Base-by-base conservation (phyloP, 495 filamentous ascomycete species). In the Penicillium lagena region DNA sequence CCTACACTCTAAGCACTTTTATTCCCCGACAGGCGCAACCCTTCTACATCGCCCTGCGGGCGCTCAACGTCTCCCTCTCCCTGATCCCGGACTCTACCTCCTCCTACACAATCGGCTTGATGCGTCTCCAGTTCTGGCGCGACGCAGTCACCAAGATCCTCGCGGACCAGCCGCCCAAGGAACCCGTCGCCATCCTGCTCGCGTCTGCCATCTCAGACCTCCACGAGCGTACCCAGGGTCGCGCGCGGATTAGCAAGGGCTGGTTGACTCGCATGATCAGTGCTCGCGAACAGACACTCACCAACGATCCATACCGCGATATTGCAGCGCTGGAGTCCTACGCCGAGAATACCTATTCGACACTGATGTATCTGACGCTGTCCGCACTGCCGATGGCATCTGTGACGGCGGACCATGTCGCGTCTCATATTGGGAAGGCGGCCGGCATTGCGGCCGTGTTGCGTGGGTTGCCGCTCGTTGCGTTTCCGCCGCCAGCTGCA, bases 61-160 rank as follows among this genome's bases (percentile, higher is more conserved):
- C 93, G 30, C 79, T 98, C 66, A 98, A 98, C 59, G 76, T 95
- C 57, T 90, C 95, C 51, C 76, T 95, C 33, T 89, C 90, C 33
- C 76, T 83, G 32, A 83, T 97, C 49, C 86, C 91, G 41, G 91
- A 96, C 71, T 79, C 83, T 7, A 89, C 90, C 12, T 89, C 85
- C 43, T 90, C 80, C 31, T 77, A 82, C 15, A 83, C 85, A 12
- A 82, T 96, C 39, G 93, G 87, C 11, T 73, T 80, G 12, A 80
- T 96, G 74, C 89, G 93, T 35, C 83, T 94, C 52, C 87, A 95
- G 64, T 97, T 96, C 74, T 96, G 94, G 89, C 79, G 85, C 28
- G 90, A 96, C 53, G 76, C 86, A 15, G 65, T 97, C 28, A 75
- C 79, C n/a, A 78, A 79, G 30, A 79, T 82, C 3, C 81, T 94